Percentiles rank a stretch among this genome's conserved stretches.
These are phyloP conservation scores for Forsythia viridissima DNA, from an alignment of 257 asterid species.

Conservation along the genomic window DNA sequence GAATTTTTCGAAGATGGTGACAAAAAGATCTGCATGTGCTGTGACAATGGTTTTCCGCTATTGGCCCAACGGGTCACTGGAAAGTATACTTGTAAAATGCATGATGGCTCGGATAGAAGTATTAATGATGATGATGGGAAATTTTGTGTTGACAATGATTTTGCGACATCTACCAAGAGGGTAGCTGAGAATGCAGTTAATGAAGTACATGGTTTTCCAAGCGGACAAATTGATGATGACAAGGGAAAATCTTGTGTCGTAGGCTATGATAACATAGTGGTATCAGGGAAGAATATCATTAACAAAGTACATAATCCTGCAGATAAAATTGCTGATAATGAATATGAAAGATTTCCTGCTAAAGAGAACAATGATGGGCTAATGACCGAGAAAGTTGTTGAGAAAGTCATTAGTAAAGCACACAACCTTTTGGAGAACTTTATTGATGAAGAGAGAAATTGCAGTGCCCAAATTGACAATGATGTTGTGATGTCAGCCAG, in stretches of 20 bases:
- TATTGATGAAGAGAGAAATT: slow-evolving; percentile 16
- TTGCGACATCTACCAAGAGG: slow-evolving; percentile 26
- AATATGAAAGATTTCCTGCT: slow-evolving; percentile 8
- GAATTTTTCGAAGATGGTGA: not conserved
- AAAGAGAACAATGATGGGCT: slow-evolving; percentile 9
- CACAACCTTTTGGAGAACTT: slow-evolving; percentile 24
- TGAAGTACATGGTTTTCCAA: slow-evolving; percentile 23
- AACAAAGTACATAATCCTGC: slow-evolving; percentile 13
- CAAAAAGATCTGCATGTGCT: not conserved
- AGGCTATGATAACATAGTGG: slow-evolving; percentile 7
- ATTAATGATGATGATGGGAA: slow-evolving; percentile 16
- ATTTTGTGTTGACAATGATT: slow-evolving; percentile 2
- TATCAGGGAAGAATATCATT: slow-evolving; percentile 23
- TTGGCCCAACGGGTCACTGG: not conserved
- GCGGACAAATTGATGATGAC: slow-evolving; percentile 7
- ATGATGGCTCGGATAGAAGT: slow-evolving; percentile 13
- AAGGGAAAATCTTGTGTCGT: slow-evolving; percentile 13
- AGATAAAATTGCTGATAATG: slow-evolving; percentile 22
- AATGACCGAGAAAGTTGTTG: slow-evolving; percentile 26
- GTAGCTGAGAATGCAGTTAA: slow-evolving; percentile 24
- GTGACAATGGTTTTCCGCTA: not conserved
- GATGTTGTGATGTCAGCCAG: slow-evolving; percentile 19
- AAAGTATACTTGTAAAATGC: not conserved
- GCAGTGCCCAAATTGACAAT: slow-evolving; percentile 1
- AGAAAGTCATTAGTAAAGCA: slow-evolving; percentile 20